phyloP scores from a whole-genome alignment of 169 alveolate genomes.

The Plasmodium blacklocki region DNA sequence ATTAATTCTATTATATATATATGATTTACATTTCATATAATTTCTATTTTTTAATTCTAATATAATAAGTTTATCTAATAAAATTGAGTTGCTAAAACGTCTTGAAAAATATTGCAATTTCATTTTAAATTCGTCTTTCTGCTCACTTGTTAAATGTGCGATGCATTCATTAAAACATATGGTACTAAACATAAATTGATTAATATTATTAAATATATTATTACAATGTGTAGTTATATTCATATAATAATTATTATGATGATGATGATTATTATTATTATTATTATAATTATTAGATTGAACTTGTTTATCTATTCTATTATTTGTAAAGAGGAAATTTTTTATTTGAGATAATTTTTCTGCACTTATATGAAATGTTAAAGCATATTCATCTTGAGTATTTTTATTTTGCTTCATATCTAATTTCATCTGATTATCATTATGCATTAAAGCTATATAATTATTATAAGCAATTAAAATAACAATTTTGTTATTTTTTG shows the following conservation, averaged over 20 bases:
- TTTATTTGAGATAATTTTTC: conserved; percentile 31
- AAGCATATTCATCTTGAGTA: too few relatives aligned
- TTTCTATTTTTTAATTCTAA: conserved; percentile 10
- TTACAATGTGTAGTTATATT: not conserved
- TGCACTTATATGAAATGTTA: conserved; percentile 11
- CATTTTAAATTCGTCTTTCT: conserved; percentile 29
- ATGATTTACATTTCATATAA: conserved; percentile 47
- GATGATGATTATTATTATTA: too few relatives aligned
- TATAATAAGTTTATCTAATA: conserved; percentile 32
- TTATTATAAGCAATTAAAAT: conserved; percentile 42
- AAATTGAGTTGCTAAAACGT: conserved; percentile 19
- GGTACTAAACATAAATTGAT: not conserved
- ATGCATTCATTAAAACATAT: conserved; percentile 34
- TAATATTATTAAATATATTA: not conserved
- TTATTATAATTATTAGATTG: too few relatives aligned
- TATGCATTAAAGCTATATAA: conserved; percentile 53
- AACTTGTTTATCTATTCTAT: too few relatives aligned
- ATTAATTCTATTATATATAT: conserved; percentile 34
- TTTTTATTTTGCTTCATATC: not conserved
- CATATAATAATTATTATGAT: not conserved
- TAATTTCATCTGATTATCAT: not conserved
- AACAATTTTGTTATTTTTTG: not conserved
- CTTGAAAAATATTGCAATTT: conserved; percentile 15
- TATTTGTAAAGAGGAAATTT: conserved; percentile 8
- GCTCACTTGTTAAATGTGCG: not conserved